Evolutionary conservation across 345 rosid species (phyloP), one percentile per base, ranked within the genome.

Genomic region (Eucalyptus sp.): DNA sequence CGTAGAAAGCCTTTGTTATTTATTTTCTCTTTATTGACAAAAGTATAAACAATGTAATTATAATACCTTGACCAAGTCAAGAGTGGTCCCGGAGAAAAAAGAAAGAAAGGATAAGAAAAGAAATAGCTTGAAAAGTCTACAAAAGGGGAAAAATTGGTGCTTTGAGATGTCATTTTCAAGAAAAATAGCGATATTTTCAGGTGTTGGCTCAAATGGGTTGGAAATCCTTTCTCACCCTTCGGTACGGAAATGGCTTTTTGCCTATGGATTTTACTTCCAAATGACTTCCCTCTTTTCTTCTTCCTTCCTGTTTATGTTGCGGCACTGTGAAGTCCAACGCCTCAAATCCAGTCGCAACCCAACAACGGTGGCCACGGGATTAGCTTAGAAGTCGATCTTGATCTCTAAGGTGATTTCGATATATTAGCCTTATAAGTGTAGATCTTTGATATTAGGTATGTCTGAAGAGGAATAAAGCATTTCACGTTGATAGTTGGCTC

Each of bases 141-240:
- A 18, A 18, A 18, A 52, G 10, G 25, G 11, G 25, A 1, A 54
- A 20, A 54, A 54, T 54, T 54, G 2, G 10, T 18, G 25, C 5
- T 1, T 8, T 22, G 20, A 51, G 20, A 51, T 15, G 54, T 51
- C 8, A 16, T 51, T 51, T 50, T 16, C 0, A 2, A 16, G 4
- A 51, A 51, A 51, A 51, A 51, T 51, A 51, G 0, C 1, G 54
- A 50, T 50, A 15, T 15, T 15, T 51, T 16, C 20, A 6, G 20
- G 8, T 51, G 20, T 51, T 51, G 54, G 54, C 20, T 51, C 54
- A 51, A 51, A 51, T 16, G 8, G 54, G 54, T 50, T 15, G 54
- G 52, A 50, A 50, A 51, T 51, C 4, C 60, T 54, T 54, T 54
- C 60, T 22, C 60, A 22, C 12, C 60, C 22, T 56, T 56, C 22